Evolutionary conservation across 352 stramenopile genomes (phyloP), one percentile per base, ranked within the genome.

Genomic region (Pythium insidiosum): DNA sequence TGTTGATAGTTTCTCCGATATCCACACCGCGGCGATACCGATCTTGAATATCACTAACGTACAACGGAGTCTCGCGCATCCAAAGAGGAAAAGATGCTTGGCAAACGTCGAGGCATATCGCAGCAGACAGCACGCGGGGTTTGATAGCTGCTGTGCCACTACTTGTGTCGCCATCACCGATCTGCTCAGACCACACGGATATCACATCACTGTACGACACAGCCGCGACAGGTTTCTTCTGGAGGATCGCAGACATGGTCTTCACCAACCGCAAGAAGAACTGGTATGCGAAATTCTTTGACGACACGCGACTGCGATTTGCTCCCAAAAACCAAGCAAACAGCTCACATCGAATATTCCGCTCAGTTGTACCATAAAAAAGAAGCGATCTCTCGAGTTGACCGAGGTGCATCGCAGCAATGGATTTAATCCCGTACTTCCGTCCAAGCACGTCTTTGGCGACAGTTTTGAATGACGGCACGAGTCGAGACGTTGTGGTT

Each of bases 381-480:
- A 80, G 38, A n/a, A 87, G 59, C 11, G 74, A 87, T 5, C 70
- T 68, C 43, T 87, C 72, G 9, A 87, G 68, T 48, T 87, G 74
- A 29, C 83, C 38, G 13, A 69, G 66, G 48, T 87, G 63, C 67
- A 84, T 81, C 22, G 76, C 47, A 1, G 74, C 74, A 26, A 87
- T 84, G 10, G 74, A 83, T 42, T 82, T 83, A 41, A 87, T 84
- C 19, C 74, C 74, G 37, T 87, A 87, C 47, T 84, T 84, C 13
- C 74, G 70, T 9, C 60, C 53, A 12, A 87, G 58, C 24, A 69
- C 75, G 43, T 87, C 72, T 29, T 81, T 80, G 0, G 66, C 67
- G 3, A 87, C 56, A 0, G 63, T 67, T 35, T 76, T 77, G 51
- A 84, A 84, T n/a, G 58, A 69, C 19, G 41, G 19, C 1, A 76